Conservation (phyloP, 352 stramenopile species). For the Phytopythium aichiense region DNA sequence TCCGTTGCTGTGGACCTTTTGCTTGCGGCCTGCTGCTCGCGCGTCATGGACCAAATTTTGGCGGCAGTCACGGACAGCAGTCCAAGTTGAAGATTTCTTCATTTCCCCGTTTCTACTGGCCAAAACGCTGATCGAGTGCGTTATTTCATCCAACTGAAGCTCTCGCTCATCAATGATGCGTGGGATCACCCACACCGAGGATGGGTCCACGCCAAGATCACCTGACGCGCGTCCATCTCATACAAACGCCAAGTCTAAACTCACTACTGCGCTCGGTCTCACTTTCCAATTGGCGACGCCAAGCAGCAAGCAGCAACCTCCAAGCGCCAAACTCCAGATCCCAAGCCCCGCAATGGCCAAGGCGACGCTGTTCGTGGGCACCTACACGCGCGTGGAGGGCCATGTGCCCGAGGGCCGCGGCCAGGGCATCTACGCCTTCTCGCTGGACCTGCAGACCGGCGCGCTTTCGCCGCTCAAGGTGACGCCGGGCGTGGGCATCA, state of each 20-base stretch:
- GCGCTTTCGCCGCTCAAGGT: constrained; percentile 39
- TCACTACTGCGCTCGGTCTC: not conserved
- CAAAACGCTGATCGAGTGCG: not conserved
- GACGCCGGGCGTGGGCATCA: constrained; percentile 51
- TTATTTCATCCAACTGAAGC: not conserved
- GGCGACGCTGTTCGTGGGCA: constrained; percentile 69
- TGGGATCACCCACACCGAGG: not conserved
- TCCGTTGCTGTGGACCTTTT: no score
- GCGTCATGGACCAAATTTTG: not conserved
- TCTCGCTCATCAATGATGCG: constrained; percentile 11
- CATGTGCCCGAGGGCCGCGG: constrained; percentile 71
- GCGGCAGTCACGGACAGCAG: not conserved
- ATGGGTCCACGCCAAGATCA: not conserved
- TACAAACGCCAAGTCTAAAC: not conserved
- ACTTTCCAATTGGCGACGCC: constrained; percentile 10
- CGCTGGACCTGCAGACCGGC: constrained; percentile 46
- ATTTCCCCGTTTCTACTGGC: not conserved
- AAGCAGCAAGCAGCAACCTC: not conserved
- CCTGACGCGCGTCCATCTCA: not conserved
- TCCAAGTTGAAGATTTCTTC: not conserved
- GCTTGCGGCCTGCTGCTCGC: no score
- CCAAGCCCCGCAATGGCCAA: constrained; percentile 14
- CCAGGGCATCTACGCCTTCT: constrained; percentile 67
- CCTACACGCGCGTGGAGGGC: constrained; percentile 78
- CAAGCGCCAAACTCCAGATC: no score